These are phyloP conservation scores for Poa pratensis DNA, from an alignment of 176 grass and related monocot species.

Conservation along the genomic window DNA sequence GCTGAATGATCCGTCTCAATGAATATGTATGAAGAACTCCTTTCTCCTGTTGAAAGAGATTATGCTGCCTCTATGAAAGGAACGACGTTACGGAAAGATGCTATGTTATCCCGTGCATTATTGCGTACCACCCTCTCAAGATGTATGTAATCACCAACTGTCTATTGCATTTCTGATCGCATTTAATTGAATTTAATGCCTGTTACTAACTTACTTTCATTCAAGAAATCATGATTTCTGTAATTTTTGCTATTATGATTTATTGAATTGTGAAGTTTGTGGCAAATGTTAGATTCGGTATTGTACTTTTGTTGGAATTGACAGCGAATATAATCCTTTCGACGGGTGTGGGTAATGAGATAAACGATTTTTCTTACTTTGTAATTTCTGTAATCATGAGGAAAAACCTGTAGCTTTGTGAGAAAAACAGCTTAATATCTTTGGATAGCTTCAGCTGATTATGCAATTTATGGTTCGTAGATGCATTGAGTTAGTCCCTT, in stretches of 20 bases:
- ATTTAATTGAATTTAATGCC: neutral
- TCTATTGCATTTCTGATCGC: neutral
- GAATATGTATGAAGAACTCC: conserved; percentile 73
- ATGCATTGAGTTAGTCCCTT: neutral
- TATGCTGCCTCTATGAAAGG: conserved; percentile 61
- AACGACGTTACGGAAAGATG: conserved; percentile 61
- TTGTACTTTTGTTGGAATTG: neutral
- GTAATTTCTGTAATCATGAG: conserved; percentile 21
- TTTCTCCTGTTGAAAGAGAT: conserved; percentile 75
- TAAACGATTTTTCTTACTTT: neutral
- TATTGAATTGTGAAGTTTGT: conserved; percentile 17
- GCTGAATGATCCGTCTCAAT: conserved; percentile 66
- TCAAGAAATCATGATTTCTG: neutral
- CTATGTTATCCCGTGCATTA: conserved; percentile 69
- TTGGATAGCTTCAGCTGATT: neutral
- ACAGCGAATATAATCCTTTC: neutral
- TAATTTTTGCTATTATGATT: neutral
- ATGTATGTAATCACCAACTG: conserved; percentile 64
- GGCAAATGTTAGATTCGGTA: conserved; percentile 2
- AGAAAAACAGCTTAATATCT: neutral
- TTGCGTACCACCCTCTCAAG: conserved; percentile 87
- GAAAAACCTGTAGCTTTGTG: neutral
- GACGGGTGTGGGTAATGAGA: neutral
- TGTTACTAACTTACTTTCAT: neutral
- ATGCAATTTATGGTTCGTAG: neutral